phyloP scores from a whole-genome alignment of 768 basidiomycete genomes.

The Russula sp. region DNA sequence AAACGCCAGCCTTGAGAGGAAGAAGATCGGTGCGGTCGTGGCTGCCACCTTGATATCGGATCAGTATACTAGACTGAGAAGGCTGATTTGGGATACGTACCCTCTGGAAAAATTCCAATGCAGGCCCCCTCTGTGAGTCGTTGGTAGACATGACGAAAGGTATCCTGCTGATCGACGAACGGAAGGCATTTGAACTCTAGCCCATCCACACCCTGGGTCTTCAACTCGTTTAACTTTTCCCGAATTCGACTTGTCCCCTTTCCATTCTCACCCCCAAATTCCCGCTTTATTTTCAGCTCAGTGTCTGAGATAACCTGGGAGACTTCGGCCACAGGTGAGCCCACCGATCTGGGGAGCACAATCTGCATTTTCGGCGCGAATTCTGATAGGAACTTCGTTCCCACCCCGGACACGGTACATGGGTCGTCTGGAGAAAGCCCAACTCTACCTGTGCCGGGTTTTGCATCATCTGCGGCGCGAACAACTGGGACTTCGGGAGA shows the following conservation, averaged over 20 bases:
- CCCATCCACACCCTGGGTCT: slow-evolving; percentile 51
- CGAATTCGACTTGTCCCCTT: slow-evolving; percentile 62
- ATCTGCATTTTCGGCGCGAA: slow-evolving; percentile 79
- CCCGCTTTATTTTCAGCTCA: slow-evolving; percentile 74
- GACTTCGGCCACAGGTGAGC: slow-evolving; percentile 76
- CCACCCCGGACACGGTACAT: slow-evolving; percentile 73
- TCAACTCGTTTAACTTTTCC: slow-evolving; percentile 59
- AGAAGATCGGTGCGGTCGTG: slow-evolving; percentile 96
- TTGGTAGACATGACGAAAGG: slow-evolving; percentile 92
- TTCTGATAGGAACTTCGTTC: slow-evolving; percentile 69
- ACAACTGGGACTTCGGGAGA: slow-evolving; percentile 72
- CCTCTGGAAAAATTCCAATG: slow-evolving; percentile 98
- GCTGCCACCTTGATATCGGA: slow-evolving; percentile 67
- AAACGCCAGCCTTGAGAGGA: slow-evolving; percentile 95
- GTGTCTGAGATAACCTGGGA: slow-evolving; percentile 87
- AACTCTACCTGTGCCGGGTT: slow-evolving; percentile 66
- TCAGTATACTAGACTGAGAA: slow-evolving; percentile 3
- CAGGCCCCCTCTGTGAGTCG: slow-evolving; percentile 78
- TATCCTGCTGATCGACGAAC: slow-evolving; percentile 87
- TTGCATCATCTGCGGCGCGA: slow-evolving; percentile 84
- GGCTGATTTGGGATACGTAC: slow-evolving; percentile 37
- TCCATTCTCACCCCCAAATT: slow-evolving; percentile 78
- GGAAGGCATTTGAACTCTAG: slow-evolving; percentile 79
- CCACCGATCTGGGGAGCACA: slow-evolving; percentile 74
- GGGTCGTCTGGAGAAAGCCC: slow-evolving; percentile 70